Conservation (phyloP, 257 asterid genomes). For the Fraxinus excelsior region DNA sequence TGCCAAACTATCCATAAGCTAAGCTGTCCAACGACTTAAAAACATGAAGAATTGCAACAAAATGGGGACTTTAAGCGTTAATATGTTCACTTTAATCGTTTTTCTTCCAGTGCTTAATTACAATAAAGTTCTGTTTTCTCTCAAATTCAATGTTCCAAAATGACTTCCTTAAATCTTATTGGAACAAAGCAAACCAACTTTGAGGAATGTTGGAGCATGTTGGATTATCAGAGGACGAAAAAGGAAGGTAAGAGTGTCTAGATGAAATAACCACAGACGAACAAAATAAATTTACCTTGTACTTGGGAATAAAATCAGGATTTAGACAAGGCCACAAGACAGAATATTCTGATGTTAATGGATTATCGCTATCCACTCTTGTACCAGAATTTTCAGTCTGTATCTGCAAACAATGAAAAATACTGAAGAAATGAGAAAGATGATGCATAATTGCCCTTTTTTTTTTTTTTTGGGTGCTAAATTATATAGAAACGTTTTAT, state of each 20-base stretch:
- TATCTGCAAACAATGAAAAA: neutral
- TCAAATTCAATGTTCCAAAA: neutral
- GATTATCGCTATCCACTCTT: neutral
- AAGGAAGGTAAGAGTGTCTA: neutral
- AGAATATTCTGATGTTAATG: neutral
- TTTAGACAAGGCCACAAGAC: neutral
- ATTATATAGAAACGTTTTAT: too few relatives aligned
- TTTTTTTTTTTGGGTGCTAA: too few relatives aligned
- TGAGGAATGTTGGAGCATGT: neutral
- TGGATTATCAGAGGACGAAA: neutral
- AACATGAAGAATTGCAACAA: neutral
- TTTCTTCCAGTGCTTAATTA: neutral
- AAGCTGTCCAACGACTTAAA: neutral
- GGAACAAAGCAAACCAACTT: neutral
- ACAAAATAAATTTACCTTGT: neutral
- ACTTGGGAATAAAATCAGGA: neutral
- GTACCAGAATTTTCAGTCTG: neutral
- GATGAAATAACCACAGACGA: neutral
- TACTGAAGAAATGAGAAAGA: neutral
- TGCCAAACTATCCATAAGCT: slow-evolving; percentile 16
- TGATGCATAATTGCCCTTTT: neutral
- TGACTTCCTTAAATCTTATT: too few relatives aligned
- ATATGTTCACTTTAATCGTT: neutral
- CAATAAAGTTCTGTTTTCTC: neutral
- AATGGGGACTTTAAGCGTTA: too few relatives aligned